Evolutionary conservation across 331 rosid genomes (phyloP), one percentile per base, ranked within the genome.

Genomic region (Malus hybrid): DNA sequence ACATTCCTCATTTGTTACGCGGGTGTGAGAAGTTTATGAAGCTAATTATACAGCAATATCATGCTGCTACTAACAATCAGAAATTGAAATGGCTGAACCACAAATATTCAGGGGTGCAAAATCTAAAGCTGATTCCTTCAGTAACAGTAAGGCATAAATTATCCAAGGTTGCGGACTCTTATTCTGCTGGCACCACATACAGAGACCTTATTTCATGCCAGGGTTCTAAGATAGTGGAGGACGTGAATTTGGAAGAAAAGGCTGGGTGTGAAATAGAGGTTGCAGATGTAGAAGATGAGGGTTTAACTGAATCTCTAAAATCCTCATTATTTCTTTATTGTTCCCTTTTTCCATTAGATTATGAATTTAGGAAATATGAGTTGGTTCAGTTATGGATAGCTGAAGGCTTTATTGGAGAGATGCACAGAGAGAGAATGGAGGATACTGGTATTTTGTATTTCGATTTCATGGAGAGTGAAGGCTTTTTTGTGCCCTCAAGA

Each of bases 381-480:
- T 28, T 77, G 54, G 19, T 77, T 10, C 57, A 56, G 5, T 31
- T 77, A 20, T 70, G 81, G 81, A 63, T 62, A 15, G 81, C 81
- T 31, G 81, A 70, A 50, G 81, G 76, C 9, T 48, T 62, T 64
- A 10, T 78, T 24, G 5, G 6, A 15, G 18, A 24, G 42, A 69
- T 7, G 15, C 14, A 27, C 1, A 4, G 7, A 1, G 27, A 50
- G 62, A 20, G 50, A 7, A 31, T 33, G 54, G 72, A 78, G 44
- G 60, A 64, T 16, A 22, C 9, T 11, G 77, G 60, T 7, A 7
- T 12, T 12, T 27, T 6, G 10, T 20, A 74, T 27, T 69, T 80
- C 10, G 14, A 61, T 63, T 68, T 31, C 3, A 74, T 80, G 36
- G 31, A 18, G 70, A 6, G 4, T 3, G 10, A 44, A 24, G 44